phyloP scores from a whole-genome alignment of 2,329 filamentous ascomycete genomes.

The Fragosphaeria purpurea region DNA sequence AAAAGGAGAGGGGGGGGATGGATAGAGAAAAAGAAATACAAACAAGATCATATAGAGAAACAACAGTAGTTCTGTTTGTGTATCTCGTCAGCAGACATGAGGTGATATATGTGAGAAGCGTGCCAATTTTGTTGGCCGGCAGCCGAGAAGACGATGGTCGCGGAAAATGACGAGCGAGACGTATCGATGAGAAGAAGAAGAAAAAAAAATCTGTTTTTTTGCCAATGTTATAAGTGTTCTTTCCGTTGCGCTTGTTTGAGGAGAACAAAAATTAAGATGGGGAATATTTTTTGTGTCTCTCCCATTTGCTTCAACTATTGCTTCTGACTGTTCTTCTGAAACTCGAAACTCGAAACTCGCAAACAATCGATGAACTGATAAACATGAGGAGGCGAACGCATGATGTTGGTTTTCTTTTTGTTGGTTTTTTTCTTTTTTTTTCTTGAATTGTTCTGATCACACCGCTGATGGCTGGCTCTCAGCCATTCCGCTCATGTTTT shows the following conservation, averaged over 20 bases:
- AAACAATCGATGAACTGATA: constrained; percentile 15
- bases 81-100: no score
- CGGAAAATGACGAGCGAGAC: no score
- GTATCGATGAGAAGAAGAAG: neutral
- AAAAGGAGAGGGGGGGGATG: no score
- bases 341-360: constrained; percentile 23
- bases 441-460: constrained; percentile 1
- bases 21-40: no score
- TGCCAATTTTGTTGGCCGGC: no score
- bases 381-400: constrained; percentile 17
- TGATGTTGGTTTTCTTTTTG: constrained; percentile 6
- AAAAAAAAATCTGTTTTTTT: constrained; percentile 3
- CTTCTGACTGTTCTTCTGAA: constrained; percentile 28
- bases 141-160: no score
- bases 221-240: constrained; percentile 2
- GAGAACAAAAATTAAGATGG: constrained; percentile 18
- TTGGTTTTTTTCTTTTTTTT: neutral
- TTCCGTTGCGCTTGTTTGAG: constrained; percentile 9
- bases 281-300: constrained; percentile 19
- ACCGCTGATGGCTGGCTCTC: neutral
- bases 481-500: constrained; percentile 3
- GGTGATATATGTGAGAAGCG: no score
- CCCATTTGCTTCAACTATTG: constrained; percentile 47
- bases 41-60: no score
- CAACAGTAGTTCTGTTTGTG: no score